A percentile compares a stretch with the other conserved stretches of the same genome.
Evolutionary conservation across 2,329 filamentous ascomycete species (phyloP).

Genomic region (Talaromyces sp.): DNA sequence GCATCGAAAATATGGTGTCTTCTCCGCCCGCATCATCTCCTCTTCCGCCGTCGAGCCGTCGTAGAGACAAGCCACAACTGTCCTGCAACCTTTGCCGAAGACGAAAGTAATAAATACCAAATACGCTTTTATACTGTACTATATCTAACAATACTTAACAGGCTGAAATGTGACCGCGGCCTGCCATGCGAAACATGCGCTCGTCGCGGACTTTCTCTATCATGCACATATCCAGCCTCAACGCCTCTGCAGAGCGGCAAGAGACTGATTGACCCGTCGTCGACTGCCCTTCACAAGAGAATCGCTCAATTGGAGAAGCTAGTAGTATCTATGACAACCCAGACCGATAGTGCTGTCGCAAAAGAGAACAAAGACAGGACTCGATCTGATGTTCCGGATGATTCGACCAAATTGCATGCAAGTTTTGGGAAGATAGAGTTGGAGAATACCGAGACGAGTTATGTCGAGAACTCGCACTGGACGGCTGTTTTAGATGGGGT

Average conservation of each 20-base stretch:
- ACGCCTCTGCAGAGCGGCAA: slow-evolving; percentile 13
- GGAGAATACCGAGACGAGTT: slow-evolving; percentile 12
- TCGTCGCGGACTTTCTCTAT: slow-evolving; percentile 13
- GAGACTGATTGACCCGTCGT: slow-evolving; percentile 8
- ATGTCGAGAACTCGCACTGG: slow-evolving; percentile 18
- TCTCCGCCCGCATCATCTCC: neutral
- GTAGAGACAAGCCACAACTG: slow-evolving; percentile 18
- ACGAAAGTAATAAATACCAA: slow-evolving; percentile 10
- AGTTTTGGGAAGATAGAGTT: slow-evolving; percentile 14
- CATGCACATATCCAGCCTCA: slow-evolving; percentile 10
- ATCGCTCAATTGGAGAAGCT: slow-evolving; percentile 14
- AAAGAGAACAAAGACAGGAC: neutral
- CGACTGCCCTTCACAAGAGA: slow-evolving; percentile 10
- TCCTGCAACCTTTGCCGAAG: slow-evolving; percentile 16
- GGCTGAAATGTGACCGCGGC: slow-evolving; percentile 17
- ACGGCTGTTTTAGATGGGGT: slow-evolving; percentile 14
- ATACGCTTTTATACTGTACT: neutral
- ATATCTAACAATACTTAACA: neutral
- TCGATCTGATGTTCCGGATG: neutral
- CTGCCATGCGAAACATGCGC: slow-evolving; percentile 15
- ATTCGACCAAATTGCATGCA: neutral
- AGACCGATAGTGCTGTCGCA: neutral
- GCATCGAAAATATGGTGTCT: neutral
- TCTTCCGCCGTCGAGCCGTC: slow-evolving; percentile 16
- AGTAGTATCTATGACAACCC: slow-evolving; percentile 4